These are phyloP conservation scores for Mortierella sp. DNA, from an alignment of 371 early-diverging fungal genomes.

Conservation along the genomic window DNA sequence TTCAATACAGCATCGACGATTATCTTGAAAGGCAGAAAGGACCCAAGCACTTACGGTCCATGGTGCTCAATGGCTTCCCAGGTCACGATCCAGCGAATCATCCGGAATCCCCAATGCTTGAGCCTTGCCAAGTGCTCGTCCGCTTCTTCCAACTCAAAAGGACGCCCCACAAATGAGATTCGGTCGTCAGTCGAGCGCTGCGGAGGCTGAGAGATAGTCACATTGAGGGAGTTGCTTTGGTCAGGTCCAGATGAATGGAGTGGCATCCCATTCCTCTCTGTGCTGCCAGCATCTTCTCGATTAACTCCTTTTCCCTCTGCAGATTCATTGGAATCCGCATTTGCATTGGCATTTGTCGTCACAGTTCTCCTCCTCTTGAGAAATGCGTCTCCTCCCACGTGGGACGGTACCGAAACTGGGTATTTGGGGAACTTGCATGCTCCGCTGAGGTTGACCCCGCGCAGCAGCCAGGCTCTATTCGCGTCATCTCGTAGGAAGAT, in stretches of 20 bases:
- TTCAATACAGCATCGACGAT: not conserved
- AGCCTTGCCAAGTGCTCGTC: constrained; percentile 83
- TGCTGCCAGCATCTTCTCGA: not conserved
- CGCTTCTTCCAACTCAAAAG: constrained; percentile 84
- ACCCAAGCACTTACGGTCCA: constrained; percentile 82
- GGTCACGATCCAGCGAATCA: constrained; percentile 81
- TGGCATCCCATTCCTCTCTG: too few relatives aligned
- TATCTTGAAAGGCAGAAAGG: too few relatives aligned
- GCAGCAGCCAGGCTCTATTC: constrained; percentile 64
- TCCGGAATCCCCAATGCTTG: constrained; percentile 81
- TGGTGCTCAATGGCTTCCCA: constrained; percentile 91
- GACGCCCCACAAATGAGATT: constrained; percentile 76
- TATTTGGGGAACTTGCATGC: constrained; percentile 71
- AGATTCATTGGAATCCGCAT: not conserved
- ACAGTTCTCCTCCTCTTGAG: not conserved
- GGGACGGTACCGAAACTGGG: constrained; percentile 63
- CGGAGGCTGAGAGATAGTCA: constrained; percentile 33
- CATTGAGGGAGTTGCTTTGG: too few relatives aligned
- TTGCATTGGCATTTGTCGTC: constrained; percentile 49
- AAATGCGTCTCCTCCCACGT: constrained; percentile 27
- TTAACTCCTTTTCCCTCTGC: not conserved
- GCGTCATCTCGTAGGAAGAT: constrained; percentile 57
- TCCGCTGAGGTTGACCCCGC: constrained; percentile 76
- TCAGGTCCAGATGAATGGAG: too few relatives aligned
- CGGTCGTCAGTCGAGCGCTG: constrained; percentile 53